Conservation (phyloP, 306 rosid species). For the Astragalus membranaceus region DNA sequence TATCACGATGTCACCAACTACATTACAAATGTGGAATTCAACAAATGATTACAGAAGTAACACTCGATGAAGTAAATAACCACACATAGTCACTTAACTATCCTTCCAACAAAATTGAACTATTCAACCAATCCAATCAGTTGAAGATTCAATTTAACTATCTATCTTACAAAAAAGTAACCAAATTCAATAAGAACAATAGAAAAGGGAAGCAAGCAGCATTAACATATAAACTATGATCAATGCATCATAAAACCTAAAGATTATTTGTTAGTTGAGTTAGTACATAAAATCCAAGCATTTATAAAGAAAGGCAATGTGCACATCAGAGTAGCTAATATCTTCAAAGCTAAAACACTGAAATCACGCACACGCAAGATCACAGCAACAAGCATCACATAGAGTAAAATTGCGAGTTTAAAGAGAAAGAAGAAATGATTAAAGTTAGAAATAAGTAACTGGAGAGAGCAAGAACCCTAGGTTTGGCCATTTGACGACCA, state of each 20-base stretch:
- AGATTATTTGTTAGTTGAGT: neutral
- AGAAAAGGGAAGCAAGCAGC: neutral
- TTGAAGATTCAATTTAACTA: constrained; percentile 11
- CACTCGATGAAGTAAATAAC: neutral
- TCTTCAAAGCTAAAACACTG: neutral
- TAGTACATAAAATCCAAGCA: neutral
- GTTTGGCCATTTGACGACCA: constrained; percentile 93
- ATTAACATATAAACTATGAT: neutral
- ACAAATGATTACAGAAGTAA: neutral
- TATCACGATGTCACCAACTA: constrained; percentile 23
- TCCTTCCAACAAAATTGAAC: neutral
- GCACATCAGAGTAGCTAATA: constrained; percentile 14
- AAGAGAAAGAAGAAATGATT: neutral
- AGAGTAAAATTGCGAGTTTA: neutral
- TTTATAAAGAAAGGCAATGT: neutral
- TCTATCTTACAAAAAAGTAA: neutral
- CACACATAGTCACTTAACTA: neutral
- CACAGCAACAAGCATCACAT: neutral
- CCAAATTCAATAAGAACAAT: neutral
- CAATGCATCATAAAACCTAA: neutral
- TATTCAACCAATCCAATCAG: constrained; percentile 1
- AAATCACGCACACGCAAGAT: neutral
- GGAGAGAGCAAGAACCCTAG: constrained; percentile 96
- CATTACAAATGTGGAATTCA: constrained; percentile 1
- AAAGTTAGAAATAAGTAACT: constrained; percentile 47